Evolutionary conservation across 2,329 filamentous ascomycete species (phyloP).

Genomic region (Corinectria fuckeliana): DNA sequence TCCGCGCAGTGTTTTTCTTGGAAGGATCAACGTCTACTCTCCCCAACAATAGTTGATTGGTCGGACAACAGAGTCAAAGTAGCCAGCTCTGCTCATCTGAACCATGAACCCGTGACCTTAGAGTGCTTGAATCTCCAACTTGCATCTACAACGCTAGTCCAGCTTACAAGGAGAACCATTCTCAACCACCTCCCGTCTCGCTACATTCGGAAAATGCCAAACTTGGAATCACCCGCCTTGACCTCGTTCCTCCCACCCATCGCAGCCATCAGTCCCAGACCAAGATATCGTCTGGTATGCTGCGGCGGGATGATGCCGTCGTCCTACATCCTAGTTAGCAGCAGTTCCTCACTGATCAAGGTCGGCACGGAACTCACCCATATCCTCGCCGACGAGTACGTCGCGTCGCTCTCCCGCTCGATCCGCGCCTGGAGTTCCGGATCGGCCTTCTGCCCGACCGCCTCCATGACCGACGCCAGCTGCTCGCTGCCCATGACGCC

Average conservation of each 20-base stretch:
- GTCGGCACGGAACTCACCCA: conserved; percentile 67
- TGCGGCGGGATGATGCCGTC: conserved; percentile 82
- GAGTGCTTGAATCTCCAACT: background rate
- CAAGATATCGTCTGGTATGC: conserved; percentile 76
- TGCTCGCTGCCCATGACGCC: conserved; percentile 97
- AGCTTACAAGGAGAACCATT: background rate
- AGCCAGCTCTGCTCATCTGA: background rate
- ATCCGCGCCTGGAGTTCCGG: conserved; percentile 83
- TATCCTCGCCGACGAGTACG: conserved; percentile 84
- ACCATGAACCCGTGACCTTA: background rate
- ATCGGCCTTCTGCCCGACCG: conserved; percentile 84
- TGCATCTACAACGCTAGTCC: conserved; percentile 4
- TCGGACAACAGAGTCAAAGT: too few relatives aligned
- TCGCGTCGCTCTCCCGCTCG: conserved; percentile 86
- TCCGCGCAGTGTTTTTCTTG: too few relatives aligned
- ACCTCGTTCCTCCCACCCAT: conserved; percentile 71
- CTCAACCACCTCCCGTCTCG: background rate
- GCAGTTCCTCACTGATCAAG: background rate
- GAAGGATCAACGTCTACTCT: too few relatives aligned
- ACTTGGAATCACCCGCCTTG: conserved; percentile 68
- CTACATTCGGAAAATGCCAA: conserved; percentile 86
- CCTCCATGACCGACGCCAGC: conserved; percentile 90
- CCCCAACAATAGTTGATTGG: too few relatives aligned
- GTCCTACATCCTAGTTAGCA: conserved; percentile 55
- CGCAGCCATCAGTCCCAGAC: conserved; percentile 74